A percentile compares a stretch with the other conserved stretches of the same genome.
Conservation (phyloP, 805 yeast species). For the Pichia pseudocactophila region DNA sequence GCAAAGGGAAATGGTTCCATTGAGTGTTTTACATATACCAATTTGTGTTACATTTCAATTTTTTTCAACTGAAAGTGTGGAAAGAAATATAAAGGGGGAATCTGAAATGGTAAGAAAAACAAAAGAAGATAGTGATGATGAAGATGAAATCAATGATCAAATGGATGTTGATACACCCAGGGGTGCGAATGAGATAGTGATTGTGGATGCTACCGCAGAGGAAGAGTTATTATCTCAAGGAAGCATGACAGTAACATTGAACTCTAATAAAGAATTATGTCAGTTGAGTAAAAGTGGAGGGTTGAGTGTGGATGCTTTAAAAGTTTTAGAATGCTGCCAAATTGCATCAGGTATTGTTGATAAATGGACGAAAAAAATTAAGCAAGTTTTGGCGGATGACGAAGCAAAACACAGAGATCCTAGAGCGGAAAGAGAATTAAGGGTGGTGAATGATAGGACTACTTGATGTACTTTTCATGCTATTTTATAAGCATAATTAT, state of each 20-base stretch:
- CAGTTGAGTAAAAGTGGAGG: constrained; percentile 91
- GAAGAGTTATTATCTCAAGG: constrained; percentile 79
- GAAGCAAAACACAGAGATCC: constrained; percentile 23
- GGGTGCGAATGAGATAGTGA: constrained; percentile 31
- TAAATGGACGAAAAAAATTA: constrained; percentile 54
- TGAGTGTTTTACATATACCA: constrained; percentile 82
- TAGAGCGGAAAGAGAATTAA: constrained; percentile 20
- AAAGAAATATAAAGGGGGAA: constrained; percentile 58
- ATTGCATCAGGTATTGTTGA: constrained; percentile 59
- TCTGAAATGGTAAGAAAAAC: neutral
- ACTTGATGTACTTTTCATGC: neutral
- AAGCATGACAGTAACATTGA: constrained; percentile 72
- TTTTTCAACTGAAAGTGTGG: constrained; percentile 57
- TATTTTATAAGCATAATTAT: neutral
- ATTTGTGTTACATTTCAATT: constrained; percentile 85
- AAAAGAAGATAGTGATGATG: constrained; percentile 7
- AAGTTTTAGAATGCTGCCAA: constrained; percentile 59
- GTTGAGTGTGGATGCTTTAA: constrained; percentile 63
- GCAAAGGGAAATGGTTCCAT: constrained; percentile 81
- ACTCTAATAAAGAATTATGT: constrained; percentile 84
- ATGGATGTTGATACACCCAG: constrained; percentile 4
- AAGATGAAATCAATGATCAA: constrained; percentile 1
- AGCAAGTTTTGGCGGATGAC: constrained; percentile 45
- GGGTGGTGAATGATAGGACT: constrained; percentile 26
- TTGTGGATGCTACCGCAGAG: constrained; percentile 66